Percentiles rank a stretch among this genome's conserved stretches.
Evolutionary conservation across 1,284 basidiomycete genomes (phyloP).

Genomic region (Ganoderma meredithae): DNA sequence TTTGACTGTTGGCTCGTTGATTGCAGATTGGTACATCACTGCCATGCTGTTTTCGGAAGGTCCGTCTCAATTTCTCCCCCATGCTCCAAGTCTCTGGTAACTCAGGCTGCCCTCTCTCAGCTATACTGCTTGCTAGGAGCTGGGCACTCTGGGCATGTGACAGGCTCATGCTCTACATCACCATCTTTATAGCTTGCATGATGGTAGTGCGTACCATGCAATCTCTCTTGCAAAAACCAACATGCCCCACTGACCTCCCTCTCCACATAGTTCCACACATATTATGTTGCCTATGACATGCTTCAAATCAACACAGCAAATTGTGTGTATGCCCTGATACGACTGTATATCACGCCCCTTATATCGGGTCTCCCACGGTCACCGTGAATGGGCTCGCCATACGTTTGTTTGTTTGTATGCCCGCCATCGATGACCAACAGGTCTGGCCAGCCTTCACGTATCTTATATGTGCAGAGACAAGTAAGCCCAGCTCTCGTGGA

Average conservation of each 20-base stretch:
- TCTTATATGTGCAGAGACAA: constrained; percentile 3
- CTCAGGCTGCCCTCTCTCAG: neutral
- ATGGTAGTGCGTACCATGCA: neutral
- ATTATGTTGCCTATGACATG: constrained; percentile 6
- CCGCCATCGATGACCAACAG: neutral
- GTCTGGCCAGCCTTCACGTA: constrained; percentile 5
- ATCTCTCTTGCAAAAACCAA: too few species aligned
- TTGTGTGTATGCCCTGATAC: neutral
- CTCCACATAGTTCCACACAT: neutral
- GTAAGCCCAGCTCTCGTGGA: neutral
- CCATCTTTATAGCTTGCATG: neutral
- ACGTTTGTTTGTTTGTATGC: constrained; percentile 5
- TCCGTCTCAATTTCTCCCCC: neutral
- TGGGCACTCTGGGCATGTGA: constrained; percentile 10
- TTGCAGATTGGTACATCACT: constrained; percentile 3
- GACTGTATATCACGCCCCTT: neutral
- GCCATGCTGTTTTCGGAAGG: constrained; percentile 9
- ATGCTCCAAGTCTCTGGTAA: neutral
- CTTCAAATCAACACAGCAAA: neutral
- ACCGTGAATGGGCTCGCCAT: neutral
- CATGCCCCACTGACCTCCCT: neutral
- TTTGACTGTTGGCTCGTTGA: neutral
- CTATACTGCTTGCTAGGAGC: constrained; percentile 4
- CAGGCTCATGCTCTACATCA: constrained; percentile 2
- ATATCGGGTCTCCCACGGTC: neutral